Evolutionary conservation across 1,139 yeast species (phyloP), one percentile per base, ranked within the genome.

Genomic region (Zygosaccharomyces sapae): DNA sequence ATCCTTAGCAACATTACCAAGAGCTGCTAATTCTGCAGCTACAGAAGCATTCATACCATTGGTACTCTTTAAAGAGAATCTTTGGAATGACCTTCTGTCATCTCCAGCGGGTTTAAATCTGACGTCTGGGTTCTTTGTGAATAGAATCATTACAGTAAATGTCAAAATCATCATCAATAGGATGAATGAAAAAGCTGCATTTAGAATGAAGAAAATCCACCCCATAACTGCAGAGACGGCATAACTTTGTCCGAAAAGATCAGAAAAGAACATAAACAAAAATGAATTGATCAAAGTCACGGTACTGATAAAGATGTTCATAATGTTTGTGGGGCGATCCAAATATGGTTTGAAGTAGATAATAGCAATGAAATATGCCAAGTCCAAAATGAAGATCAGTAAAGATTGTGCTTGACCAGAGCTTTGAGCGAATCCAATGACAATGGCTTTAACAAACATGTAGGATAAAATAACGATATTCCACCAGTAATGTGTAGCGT

Each of bases 81-180:
- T 76, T 65, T 83, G 89, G 79, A 85, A 85, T 1, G 92, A 83
- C 13, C 86, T 79, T 75, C 95, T 78, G 62, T 85, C 95, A 70
- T 85, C 95, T 56, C 73, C 81, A 6, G 90, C 90, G 12, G 92
- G 92, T 41, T 84, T 85, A 65, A 85, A 85, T 65, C 87, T 78
- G 8, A 87, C 81, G 68, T 85, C 95, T 27, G 94, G 94, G 62
- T 85, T 85, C 70, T 83, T 84, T 13, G 87, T 79, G 50, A 80
- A 67, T 1, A 83, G 54, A 29, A 86, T 79, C 59, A 80, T 68
- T 9, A 68, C 65, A 47, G 81, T 75, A 56, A 81, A 79, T 0
- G 77, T 77, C 51, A 85, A 71, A 55, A 83, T 80, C 70, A 81
- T 65, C 41, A 84, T 55, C 62, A 85, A 72, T 48, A 85, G 70